A percentile compares a stretch with the other conserved stretches of the same genome.
Evolutionary conservation across 31 red algal genomes (phyloP).

Genomic region (Pterothamnion heteromorphum): DNA sequence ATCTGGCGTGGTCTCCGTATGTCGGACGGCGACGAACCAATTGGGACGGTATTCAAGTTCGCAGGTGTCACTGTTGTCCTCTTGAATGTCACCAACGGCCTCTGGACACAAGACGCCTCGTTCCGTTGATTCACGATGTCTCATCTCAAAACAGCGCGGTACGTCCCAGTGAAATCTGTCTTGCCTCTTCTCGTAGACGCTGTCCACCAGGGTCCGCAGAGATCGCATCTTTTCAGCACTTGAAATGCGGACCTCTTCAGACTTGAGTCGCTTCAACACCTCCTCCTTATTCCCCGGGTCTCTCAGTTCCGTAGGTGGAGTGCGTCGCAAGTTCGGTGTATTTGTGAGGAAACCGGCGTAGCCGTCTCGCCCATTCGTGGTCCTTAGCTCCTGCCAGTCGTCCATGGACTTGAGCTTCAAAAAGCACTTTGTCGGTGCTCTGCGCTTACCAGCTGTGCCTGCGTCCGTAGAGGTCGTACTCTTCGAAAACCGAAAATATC

Average conservation of each 20-base stretch:
- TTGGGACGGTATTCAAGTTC: background rate
- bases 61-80: background rate
- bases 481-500: background rate
- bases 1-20: background rate
- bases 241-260: background rate
- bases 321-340: background rate
- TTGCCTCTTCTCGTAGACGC: background rate
- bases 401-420: background rate
- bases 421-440: background rate
- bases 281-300: background rate
- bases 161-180: conserved; percentile 18
- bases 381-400: background rate
- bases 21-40: background rate
- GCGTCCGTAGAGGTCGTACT: background rate
- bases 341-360: background rate
- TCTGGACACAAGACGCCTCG: background rate
- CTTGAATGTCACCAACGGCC: background rate
- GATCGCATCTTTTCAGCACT: background rate
- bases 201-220: background rate
- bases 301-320: background rate
- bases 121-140: background rate
- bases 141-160: background rate
- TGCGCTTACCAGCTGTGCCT: background rate
- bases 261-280: background rate
- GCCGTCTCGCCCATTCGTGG: background rate